Evolutionary conservation across 2,329 filamentous ascomycete species (phyloP).

Genomic region (Ophiostoma himal-ulmi): DNA sequence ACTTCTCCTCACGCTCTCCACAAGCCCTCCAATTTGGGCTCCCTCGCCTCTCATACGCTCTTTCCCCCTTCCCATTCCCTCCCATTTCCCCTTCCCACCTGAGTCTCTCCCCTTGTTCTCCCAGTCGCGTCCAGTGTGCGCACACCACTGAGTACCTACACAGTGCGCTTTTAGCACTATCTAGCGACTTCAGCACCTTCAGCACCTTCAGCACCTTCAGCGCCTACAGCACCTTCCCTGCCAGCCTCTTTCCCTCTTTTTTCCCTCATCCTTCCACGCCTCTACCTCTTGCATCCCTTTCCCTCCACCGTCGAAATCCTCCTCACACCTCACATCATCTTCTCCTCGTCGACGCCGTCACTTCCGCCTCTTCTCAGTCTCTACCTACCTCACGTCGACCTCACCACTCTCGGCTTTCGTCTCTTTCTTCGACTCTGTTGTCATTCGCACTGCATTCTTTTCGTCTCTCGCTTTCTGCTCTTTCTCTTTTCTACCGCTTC

Average conservation of each 20-base stretch:
- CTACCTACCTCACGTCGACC: constrained; percentile 4
- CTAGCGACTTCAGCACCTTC: neutral
- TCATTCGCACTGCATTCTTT: constrained; percentile 10
- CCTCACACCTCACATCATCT: constrained; percentile 1
- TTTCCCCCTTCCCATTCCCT: constrained; percentile 4
- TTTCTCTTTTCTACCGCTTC: neutral
- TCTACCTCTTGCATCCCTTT: constrained; percentile 5
- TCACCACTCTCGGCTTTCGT: neutral
- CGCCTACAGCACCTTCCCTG: neutral
- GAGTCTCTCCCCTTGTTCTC: neutral
- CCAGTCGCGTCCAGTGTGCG: constrained; percentile 1
- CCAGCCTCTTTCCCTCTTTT: constrained; percentile 14
- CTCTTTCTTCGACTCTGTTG: too few species aligned
- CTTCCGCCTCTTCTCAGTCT: neutral
- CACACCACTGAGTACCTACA: neutral
- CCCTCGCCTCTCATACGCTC: neutral
- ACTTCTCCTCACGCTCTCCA: constrained; percentile 8
- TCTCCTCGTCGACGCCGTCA: neutral
- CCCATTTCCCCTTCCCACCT: neutral
- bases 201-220: neutral
- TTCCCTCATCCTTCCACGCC: neutral
- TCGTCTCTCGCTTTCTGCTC: constrained; percentile 11
- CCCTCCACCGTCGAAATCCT: neutral
- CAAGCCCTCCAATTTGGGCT: neutral
- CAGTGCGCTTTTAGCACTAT: neutral